phyloP scores from a whole-genome alignment of 2,329 filamentous ascomycete species.

The Penicillium polonicum region DNA sequence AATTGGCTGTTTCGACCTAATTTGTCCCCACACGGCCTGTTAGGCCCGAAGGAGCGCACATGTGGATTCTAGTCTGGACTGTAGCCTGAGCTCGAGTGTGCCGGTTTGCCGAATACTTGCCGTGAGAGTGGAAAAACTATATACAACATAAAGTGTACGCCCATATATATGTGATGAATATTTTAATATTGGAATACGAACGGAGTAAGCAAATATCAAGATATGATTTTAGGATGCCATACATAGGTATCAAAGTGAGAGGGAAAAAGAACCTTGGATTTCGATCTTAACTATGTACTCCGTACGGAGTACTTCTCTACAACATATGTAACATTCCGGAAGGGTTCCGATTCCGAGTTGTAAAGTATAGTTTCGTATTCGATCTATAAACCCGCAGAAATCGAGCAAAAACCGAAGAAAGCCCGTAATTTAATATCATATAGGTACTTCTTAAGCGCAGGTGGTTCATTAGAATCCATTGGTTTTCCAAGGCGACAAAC shows the following conservation, averaged over 20 bases:
- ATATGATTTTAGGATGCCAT: not conserved
- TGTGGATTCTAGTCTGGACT: constrained; percentile 9
- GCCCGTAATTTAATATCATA: not conserved
- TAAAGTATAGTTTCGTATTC: not conserved
- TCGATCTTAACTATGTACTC: no score
- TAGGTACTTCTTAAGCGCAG: not conserved
- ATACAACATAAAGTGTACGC: no score
- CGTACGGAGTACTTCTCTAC: no score
- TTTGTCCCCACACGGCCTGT: not conserved
- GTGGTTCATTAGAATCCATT: not conserved
- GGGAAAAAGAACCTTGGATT: not conserved
- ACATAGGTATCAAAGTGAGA: not conserved
- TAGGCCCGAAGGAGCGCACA: not conserved
- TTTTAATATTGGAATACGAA: no score
- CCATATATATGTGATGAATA: no score
- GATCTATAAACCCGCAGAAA: not conserved
- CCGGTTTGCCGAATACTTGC: constrained; percentile 34
- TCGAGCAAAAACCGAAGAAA: no score
- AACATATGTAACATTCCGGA: not conserved
- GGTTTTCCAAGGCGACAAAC: not conserved
- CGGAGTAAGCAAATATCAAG: not conserved
- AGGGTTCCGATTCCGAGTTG: not conserved
- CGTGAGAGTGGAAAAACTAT: not conserved
- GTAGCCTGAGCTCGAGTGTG: constrained; percentile 24
- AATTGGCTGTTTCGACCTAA: not conserved